Percentiles rank a stretch among this genome's conserved stretches.
Conservation (phyloP, 1,284 basidiomycete species). For the Coniferiporia sulphurascens region DNA sequence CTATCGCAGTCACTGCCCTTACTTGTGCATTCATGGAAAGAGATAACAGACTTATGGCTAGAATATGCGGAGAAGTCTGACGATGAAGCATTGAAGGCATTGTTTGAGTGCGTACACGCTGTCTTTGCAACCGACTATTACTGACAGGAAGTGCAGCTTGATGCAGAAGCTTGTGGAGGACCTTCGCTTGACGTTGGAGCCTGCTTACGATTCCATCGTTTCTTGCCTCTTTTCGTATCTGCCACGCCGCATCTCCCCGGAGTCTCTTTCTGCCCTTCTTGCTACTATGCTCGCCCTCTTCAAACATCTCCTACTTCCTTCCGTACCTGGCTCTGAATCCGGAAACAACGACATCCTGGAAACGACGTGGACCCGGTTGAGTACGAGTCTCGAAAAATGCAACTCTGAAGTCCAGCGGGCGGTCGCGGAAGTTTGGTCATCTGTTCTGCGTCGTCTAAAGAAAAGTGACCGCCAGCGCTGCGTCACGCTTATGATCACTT, state of each 20-base stretch:
- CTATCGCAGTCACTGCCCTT: slow-evolving; percentile 77
- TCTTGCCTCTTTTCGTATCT: slow-evolving; percentile 53
- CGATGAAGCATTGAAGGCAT: slow-evolving; percentile 61
- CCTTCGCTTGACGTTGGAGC: slow-evolving; percentile 63
- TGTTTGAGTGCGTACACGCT: slow-evolving; percentile 60
- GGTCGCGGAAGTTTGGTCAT: slow-evolving; percentile 76
- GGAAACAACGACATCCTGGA: slow-evolving; percentile 45
- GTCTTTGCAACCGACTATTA: slow-evolving; percentile 10
- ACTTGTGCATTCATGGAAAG: slow-evolving; percentile 74
- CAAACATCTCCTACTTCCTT: slow-evolving; percentile 63
- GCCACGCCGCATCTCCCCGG: slow-evolving; percentile 48
- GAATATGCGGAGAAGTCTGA: slow-evolving; percentile 50
- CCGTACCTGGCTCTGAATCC: slow-evolving; percentile 17
- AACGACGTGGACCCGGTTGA: slow-evolving; percentile 53
- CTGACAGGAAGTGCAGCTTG: slow-evolving; percentile 41
- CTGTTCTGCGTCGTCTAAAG: slow-evolving; percentile 60
- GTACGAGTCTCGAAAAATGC: slow-evolving; percentile 48
- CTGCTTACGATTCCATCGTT: slow-evolving; percentile 52
- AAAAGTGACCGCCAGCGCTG: slow-evolving; percentile 45
- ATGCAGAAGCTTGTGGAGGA: slow-evolving; percentile 73
- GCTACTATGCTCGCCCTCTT: slow-evolving; percentile 62
- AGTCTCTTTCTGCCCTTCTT: slow-evolving; percentile 59
- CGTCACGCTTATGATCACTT: slow-evolving; percentile 40
- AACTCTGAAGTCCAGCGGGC: slow-evolving; percentile 64
- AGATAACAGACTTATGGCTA: slow-evolving; percentile 61